Percentiles rank a stretch among this genome's conserved stretches.
Evolutionary conservation across 140 eudicot genomes (phyloP).

Genomic region (Cichorium intybus): DNA sequence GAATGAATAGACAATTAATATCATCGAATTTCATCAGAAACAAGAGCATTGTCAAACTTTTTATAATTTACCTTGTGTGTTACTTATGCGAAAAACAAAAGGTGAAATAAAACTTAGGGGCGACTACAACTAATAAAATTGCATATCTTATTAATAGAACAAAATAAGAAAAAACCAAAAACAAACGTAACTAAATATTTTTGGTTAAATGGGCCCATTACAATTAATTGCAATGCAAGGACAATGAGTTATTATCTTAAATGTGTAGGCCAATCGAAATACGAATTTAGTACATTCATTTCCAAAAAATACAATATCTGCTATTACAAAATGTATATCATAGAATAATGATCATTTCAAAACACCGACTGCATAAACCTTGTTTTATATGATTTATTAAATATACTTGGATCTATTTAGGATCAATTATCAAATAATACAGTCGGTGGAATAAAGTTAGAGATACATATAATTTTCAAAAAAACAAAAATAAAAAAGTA

Average conservation of each 20-base stretch:
- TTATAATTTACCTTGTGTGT: background rate
- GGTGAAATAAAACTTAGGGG: too few species aligned
- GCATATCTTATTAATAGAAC: background rate
- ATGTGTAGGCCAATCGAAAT: background rate
- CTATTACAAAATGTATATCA: background rate
- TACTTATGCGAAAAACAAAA: background rate
- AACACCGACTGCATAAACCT: background rate
- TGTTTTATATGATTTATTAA: background rate
- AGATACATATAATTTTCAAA: too few species aligned
- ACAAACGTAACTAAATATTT: background rate
- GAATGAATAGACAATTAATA: background rate
- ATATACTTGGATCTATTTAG: too few species aligned
- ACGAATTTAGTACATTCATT: background rate
- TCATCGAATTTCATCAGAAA: background rate
- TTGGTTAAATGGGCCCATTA: background rate
- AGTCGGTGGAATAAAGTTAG: too few species aligned
- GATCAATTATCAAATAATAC: too few species aligned
- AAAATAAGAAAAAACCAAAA: background rate
- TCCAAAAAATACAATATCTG: background rate
- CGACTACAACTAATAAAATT: too few species aligned
- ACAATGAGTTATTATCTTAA: background rate
- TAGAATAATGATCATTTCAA: background rate
- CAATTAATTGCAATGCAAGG: constrained; percentile 8
- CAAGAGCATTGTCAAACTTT: background rate
- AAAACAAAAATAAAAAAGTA: too few species aligned